Conservation (phyloP, 2,329 filamentous ascomycete species). For the Aspergillus quadricinctus region DNA sequence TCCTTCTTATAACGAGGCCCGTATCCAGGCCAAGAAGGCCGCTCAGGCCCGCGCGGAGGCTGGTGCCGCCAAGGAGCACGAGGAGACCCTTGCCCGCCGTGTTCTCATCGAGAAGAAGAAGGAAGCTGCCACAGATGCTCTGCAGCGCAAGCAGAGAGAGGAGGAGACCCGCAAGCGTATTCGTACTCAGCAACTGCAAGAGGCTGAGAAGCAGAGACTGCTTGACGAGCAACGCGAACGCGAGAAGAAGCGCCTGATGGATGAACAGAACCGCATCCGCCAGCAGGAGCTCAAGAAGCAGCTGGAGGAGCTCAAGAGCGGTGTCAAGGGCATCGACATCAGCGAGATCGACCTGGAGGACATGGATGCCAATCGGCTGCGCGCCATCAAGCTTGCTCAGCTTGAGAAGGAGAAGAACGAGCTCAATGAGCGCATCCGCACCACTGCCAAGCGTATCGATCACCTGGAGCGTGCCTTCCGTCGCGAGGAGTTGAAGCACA, state of each 20-base stretch:
- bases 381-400: slow-evolving; percentile 90
- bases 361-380: slow-evolving; percentile 83
- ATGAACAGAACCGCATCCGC: slow-evolving; percentile 83
- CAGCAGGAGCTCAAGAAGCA: slow-evolving; percentile 93
- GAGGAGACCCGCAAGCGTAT: slow-evolving; percentile 83
- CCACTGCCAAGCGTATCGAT: slow-evolving; percentile 93
- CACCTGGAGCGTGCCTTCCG: slow-evolving; percentile 96
- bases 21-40: slow-evolving; percentile 71
- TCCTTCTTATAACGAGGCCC: slow-evolving; percentile 77
- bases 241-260: slow-evolving; percentile 78
- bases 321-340: slow-evolving; percentile 74
- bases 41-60: slow-evolving; percentile 77
- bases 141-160: slow-evolving; percentile 86
- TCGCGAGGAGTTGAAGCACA: slow-evolving; percentile 90
- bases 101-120: slow-evolving; percentile 95
- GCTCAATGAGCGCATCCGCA: slow-evolving; percentile 81
- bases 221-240: slow-evolving; percentile 90
- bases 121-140: slow-evolving; percentile 83
- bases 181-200: slow-evolving; percentile 80
- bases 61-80: slow-evolving; percentile 88
- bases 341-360: slow-evolving; percentile 71
- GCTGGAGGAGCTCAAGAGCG: slow-evolving; percentile 85
- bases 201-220: slow-evolving; percentile 83
- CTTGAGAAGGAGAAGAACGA: slow-evolving; percentile 98
- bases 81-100: slow-evolving; percentile 77